phyloP scores from a whole-genome alignment of 2,329 filamentous ascomycete genomes.

The Phialophora verrucosa region DNA sequence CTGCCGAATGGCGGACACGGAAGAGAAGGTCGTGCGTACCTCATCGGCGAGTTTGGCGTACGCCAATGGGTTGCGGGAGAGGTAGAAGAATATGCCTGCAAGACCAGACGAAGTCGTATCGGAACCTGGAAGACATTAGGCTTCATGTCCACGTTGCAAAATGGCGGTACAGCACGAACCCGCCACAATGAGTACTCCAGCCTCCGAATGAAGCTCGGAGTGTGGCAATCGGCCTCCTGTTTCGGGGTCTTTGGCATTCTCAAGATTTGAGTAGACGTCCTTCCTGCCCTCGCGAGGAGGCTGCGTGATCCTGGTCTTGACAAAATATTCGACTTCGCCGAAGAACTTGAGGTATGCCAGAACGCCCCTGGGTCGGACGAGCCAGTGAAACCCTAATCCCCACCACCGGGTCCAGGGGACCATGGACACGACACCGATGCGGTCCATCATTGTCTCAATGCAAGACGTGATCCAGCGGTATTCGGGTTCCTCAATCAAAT shows the following conservation, averaged over 20 bases:
- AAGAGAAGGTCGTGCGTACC: slow-evolving; percentile 7
- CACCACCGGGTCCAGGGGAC: slow-evolving; percentile 8
- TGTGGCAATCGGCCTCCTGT: slow-evolving; percentile 1
- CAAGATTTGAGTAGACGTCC: slow-evolving; percentile 3
- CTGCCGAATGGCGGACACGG: background rate
- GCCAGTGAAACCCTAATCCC: slow-evolving; percentile 6
- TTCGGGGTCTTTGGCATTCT: slow-evolving; percentile 7
- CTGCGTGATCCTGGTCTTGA: slow-evolving; percentile 1
- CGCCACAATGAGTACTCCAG: slow-evolving; percentile 4
- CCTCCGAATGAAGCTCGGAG: background rate
- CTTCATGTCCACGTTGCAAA: background rate
- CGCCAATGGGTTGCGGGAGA: background rate
- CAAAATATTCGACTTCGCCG: slow-evolving; percentile 1
- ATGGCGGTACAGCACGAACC: background rate
- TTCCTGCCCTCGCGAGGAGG: slow-evolving; percentile 2
- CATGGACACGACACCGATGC: slow-evolving; percentile 8
- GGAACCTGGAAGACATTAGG: background rate
- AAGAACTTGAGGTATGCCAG: background rate
- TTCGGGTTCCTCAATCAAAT: slow-evolving; percentile 9
- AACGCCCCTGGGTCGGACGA: background rate
- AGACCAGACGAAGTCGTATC: slow-evolving; percentile 8
- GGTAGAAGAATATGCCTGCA: slow-evolving; percentile 16
- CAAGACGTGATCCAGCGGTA: slow-evolving; percentile 14
- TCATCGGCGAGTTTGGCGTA: slow-evolving; percentile 8
- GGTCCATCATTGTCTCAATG: slow-evolving; percentile 14